These are phyloP conservation scores for Intubia oerlemansii DNA, from an alignment of 2,329 filamentous ascomycete species.

Conservation along the genomic window DNA sequence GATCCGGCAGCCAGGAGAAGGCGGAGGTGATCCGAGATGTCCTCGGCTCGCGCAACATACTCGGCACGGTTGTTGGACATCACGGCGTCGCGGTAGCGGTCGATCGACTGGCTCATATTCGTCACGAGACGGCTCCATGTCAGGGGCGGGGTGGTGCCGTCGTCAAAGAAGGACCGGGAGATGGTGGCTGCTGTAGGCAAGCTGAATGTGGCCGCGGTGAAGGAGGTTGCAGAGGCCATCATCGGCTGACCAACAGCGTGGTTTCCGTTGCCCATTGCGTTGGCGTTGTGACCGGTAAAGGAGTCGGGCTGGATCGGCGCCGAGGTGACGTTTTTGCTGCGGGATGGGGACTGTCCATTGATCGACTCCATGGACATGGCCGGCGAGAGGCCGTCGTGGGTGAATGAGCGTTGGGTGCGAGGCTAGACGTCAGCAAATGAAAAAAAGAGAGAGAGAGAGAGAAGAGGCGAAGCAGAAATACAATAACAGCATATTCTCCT, in stretches of 20 bases:
- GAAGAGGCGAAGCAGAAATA: neutral
- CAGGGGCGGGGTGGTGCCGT: conserved; percentile 56
- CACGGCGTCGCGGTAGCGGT: conserved; percentile 79
- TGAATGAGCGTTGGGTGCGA: conserved; percentile 42
- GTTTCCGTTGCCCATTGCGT: conserved; percentile 15
- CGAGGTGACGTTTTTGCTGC: conserved; percentile 18
- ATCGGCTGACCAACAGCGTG: conserved; percentile 20
- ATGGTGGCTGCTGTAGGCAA: conserved; percentile 37
- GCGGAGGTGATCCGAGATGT: conserved; percentile 90
- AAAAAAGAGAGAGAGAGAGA: neutral
- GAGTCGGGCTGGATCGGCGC: conserved; percentile 30
- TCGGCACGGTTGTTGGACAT: conserved; percentile 65
- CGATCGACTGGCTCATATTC: conserved; percentile 81
- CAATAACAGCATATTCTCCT: conserved; percentile 14
- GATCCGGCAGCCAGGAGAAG: conserved; percentile 88
- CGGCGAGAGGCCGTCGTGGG: conserved; percentile 52
- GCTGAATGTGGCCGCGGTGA: conserved; percentile 35
- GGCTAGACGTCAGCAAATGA: conserved; percentile 24
- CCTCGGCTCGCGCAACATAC: conserved; percentile 85
- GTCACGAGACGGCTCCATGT: conserved; percentile 81
- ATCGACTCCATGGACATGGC: conserved; percentile 85
- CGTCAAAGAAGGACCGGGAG: conserved; percentile 76
- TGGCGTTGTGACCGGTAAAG: conserved; percentile 26
- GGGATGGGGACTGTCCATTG: conserved; percentile 38
- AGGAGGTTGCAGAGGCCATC: conserved; percentile 37